phyloP scores from a whole-genome alignment of 495 filamentous ascomycete genomes.

The Penicillium manginii region DNA sequence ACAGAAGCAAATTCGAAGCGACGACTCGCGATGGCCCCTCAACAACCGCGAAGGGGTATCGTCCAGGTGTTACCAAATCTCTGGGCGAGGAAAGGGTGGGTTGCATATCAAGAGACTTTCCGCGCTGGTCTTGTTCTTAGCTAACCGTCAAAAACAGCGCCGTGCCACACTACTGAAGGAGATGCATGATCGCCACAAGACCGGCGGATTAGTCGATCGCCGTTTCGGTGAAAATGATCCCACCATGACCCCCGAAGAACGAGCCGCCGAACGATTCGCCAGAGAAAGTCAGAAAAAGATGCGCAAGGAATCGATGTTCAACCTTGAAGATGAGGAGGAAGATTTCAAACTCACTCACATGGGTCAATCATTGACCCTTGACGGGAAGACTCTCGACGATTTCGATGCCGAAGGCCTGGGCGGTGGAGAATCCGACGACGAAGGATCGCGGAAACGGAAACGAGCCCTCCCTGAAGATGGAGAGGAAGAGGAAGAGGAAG shows the following conservation, averaged over 20 bases:
- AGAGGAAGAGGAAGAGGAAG: constrained; percentile 31
- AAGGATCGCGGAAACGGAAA: constrained; percentile 65
- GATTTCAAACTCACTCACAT: constrained; percentile 78
- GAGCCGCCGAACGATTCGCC: constrained; percentile 87
- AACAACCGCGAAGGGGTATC: constrained; percentile 53
- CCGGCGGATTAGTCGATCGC: constrained; percentile 88
- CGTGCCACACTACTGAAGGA: constrained; percentile 81
- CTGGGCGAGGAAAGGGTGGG: constrained; percentile 83
- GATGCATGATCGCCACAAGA: constrained; percentile 84
- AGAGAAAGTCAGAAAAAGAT: constrained; percentile 74
- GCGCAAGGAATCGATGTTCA: constrained; percentile 78
- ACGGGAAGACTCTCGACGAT: constrained; percentile 63
- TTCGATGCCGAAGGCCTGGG: constrained; percentile 76
- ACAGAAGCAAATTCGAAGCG: constrained; percentile 75
- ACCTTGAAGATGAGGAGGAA: constrained; percentile 84
- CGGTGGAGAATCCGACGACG: constrained; percentile 63
- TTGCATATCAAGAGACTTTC: constrained; percentile 16
- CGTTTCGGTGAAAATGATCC: constrained; percentile 97
- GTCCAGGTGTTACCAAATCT: constrained; percentile 84
- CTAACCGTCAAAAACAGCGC: constrained; percentile 52
- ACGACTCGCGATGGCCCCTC: constrained; percentile 60
- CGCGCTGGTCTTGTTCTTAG: neutral
- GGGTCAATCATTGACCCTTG: constrained; percentile 71
- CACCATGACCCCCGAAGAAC: constrained; percentile 90
- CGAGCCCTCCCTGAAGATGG: constrained; percentile 41